Evolutionary conservation across 2,329 filamentous ascomycete species (phyloP), one percentile per base, ranked within the genome.

Genomic region (Penicillium sp.): DNA sequence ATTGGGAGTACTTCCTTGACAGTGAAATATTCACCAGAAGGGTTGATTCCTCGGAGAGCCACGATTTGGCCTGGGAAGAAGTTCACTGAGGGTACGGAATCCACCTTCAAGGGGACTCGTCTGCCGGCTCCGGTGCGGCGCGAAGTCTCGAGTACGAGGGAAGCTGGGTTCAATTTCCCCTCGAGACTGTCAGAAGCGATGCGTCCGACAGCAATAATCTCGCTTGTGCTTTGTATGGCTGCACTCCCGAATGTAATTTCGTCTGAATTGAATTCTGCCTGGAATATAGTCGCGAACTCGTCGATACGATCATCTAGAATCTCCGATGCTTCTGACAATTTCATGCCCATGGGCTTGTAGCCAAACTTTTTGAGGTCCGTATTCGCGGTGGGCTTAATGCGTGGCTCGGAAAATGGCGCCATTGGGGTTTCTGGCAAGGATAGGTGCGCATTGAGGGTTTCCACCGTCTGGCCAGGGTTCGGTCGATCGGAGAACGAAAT

Each of bases 51-150:
- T 60, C 84, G 84, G 29, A 97, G 77, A 7, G 93, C 94, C 31
- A 96, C 91, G 52, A 97, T 91, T 71, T 97, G 93, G 6, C 94
- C 94, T 0, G 93, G 94, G 72, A 97, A 97, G 78, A 97, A 91
- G 70, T 91, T 89, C 76, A 89, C 94, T 1, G 76, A 83, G 63
- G 81, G 78, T 1, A 96, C 73, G 2, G 83, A 83, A 59, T 89
- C 84, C 57, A 97, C 79, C 63, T 91, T 90, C 19, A 99, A 76
- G 5, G 91, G 90, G 31, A 97, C 85, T 57, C 94, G 85, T 57
- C 90, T 79, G 5, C 93, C 94, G 62, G 89, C 90, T 36, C 94
- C 94, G 66, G 86, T 90, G 31, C 90, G 83, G 65, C 93, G 83
- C 25, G 92, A 96, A 21, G 89, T 93, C 76, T 99, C 94, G 1